Conservation (phyloP, 73 alveolate species). For the Paramecium tetraurelia region DNA sequence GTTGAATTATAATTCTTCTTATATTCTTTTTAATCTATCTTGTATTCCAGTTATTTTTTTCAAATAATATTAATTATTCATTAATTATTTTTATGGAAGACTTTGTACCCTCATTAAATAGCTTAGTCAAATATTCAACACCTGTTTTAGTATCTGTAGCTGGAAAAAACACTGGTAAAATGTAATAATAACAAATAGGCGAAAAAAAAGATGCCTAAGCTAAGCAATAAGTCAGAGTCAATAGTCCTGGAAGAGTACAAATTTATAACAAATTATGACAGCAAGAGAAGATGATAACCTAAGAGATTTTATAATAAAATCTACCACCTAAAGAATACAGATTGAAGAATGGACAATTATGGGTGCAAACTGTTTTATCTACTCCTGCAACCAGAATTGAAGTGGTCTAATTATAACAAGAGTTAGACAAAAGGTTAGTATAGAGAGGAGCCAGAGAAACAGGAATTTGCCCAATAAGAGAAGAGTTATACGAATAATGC, state of each 20-base stretch:
- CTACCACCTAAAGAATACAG: constrained; percentile 83
- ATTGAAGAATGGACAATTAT: constrained; percentile 74
- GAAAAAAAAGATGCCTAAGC: neutral
- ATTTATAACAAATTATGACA: neutral
- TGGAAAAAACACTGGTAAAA: constrained; percentile 73
- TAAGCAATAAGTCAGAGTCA: neutral
- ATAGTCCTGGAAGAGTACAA: constrained; percentile 3
- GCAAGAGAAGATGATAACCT: constrained; percentile 55
- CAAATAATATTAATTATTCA: neutral
- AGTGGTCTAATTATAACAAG: constrained; percentile 75
- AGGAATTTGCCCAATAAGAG: constrained; percentile 88
- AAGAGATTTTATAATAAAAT: constrained; percentile 56
- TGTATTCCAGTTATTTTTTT: neutral
- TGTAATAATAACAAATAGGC: neutral
- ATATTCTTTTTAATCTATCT: neutral
- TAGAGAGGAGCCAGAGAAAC: constrained; percentile 78
- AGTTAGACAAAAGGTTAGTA: constrained; percentile 66
- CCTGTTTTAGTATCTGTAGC: constrained; percentile 84
- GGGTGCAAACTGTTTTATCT: constrained; percentile 81
- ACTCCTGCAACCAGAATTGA: constrained; percentile 83
- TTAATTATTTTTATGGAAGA: constrained; percentile 18
- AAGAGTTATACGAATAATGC: constrained; percentile 74
- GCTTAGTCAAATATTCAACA: constrained; percentile 83
- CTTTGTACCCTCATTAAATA: constrained; percentile 59
- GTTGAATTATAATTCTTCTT: neutral